phyloP scores from a whole-genome alignment of 1,139 yeast genomes.

The Yamadazyma sp. region DNA sequence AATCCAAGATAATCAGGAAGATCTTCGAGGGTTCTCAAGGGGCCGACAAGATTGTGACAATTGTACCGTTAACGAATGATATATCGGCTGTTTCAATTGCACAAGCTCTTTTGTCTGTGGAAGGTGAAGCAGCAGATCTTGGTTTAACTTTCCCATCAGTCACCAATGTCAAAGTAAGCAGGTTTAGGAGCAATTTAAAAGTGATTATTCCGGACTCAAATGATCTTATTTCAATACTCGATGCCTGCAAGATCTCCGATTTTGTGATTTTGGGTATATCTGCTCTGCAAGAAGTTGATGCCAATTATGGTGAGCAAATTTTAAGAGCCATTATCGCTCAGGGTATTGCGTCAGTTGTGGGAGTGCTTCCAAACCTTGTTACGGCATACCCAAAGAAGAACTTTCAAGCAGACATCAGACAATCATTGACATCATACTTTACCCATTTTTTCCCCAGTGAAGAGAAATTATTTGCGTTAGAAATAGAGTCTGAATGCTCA shows the following conservation, averaged over 20 bases:
- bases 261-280: slow-evolving; percentile 84
- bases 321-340: slow-evolving; percentile 87
- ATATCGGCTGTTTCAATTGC: slow-evolving; percentile 61
- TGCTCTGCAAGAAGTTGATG: slow-evolving; percentile 79
- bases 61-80: slow-evolving; percentile 78
- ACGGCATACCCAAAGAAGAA: slow-evolving; percentile 71
- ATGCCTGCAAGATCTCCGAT: slow-evolving; percentile 87
- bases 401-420: slow-evolving; percentile 74
- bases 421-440: slow-evolving; percentile 80
- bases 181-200: slow-evolving; percentile 76
- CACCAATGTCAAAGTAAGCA: slow-evolving; percentile 48
- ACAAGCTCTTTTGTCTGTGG: slow-evolving; percentile 40
- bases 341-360: slow-evolving; percentile 83
- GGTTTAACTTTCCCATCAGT: slow-evolving; percentile 48
- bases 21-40: slow-evolving; percentile 80
- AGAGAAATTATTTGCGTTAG: slow-evolving; percentile 75
- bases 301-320: slow-evolving; percentile 80
- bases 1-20: slow-evolving; percentile 51
- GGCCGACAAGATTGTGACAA: slow-evolving; percentile 78
- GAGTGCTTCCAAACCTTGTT: slow-evolving; percentile 75
- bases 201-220: slow-evolving; percentile 72
- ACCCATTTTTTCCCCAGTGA: slow-evolving; percentile 87
- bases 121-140: slow-evolving; percentile 23
- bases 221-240: slow-evolving; percentile 69
- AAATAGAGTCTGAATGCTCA: slow-evolving; percentile 62